A percentile compares a stretch with the other conserved stretches of the same genome.
These are phyloP conservation scores for Austroboletus niveus DNA, from an alignment of 1,284 basidiomycete genomes.

Conservation along the genomic window DNA sequence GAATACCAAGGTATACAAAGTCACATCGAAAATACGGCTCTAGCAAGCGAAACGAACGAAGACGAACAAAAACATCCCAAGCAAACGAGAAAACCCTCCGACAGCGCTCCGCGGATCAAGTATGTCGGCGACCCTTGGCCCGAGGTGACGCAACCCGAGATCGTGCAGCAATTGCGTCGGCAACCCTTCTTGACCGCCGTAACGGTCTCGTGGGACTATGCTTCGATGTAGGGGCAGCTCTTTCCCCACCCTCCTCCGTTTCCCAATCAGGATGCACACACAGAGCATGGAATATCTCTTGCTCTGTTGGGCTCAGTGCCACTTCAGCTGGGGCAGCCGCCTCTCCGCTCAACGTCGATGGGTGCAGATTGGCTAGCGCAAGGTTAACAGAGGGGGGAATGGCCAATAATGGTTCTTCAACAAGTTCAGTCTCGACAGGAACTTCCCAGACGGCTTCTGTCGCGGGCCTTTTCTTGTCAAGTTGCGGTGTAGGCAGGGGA, in stretches of 20 bases:
- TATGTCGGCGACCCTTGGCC: constrained; percentile 27
- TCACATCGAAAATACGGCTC: constrained; percentile 19
- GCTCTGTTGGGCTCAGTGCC: constrained; percentile 66
- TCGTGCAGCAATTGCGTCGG: constrained; percentile 51
- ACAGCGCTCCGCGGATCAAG: constrained; percentile 17
- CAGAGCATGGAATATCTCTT: constrained; percentile 63
- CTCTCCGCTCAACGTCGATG: constrained; percentile 15
- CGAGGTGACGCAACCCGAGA: constrained; percentile 34
- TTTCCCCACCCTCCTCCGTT: constrained; percentile 30
- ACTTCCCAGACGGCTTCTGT: constrained; percentile 21
- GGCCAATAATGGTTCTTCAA: constrained; percentile 26
- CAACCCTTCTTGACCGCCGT: constrained; percentile 67
- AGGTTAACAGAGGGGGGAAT: constrained; percentile 32
- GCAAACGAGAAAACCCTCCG: neutral
- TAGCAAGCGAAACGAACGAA: constrained; percentile 26
- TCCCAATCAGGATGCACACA: constrained; percentile 62
- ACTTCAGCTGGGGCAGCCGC: constrained; percentile 29
- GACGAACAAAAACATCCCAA: constrained; percentile 2
- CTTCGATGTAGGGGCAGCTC: constrained; percentile 1
- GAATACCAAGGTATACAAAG: constrained; percentile 27
- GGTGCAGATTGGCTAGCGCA: constrained; percentile 28
- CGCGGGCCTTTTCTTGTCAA: constrained; percentile 1
- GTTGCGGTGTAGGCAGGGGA: constrained; percentile 10
- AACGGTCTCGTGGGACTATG: constrained; percentile 29
- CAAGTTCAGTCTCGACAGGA: constrained; percentile 18